Evolutionary conservation across 805 yeast genomes (phyloP), one percentile per base, ranked within the genome.

Genomic region (Starmerella bombicola): DNA sequence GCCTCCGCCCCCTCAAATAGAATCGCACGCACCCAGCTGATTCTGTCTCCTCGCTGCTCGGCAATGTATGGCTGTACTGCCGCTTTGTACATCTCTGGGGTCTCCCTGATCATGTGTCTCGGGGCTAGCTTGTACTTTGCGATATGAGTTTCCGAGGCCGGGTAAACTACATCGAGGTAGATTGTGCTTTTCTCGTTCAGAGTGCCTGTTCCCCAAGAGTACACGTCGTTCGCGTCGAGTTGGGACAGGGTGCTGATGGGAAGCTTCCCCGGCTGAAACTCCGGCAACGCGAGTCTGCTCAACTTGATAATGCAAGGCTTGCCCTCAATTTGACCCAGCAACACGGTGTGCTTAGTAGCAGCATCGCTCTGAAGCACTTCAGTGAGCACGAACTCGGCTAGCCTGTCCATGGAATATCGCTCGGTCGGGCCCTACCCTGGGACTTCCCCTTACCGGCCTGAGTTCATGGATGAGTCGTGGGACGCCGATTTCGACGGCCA

Each of bases 21-120:
- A 40, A 88, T 88, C 53, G 85, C 86, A 46, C 74, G 66, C 2
- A 91, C 96, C 98, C 98, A 88, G 54, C 80, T 73, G 35, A 88
- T 65, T 37, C 94, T 63, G 37, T 74, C 80, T 2, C 91, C 91
- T 35, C 70, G 69, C 80, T 78, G 80, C 2, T 79, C 69, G 12
- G 71, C 70, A 33, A 88, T 79, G 57, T 79, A 88, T 0, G 95
- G 95, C 33, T 66, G 62, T 3, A 82, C 93, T 15, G 68, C 62
- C 5, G 57, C 45, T 3, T 56, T 38, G 63, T 88, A 91, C 60
- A 74, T 64, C 40, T 76, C 77, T 1, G 95, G 93, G 2, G 96
- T 83, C 57, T 91, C 99, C 13, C 60, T 56, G 3, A 91, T 68
- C 54, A 80, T 60, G 48, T 76, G 84, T 24, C 57, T 52, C n/a